A percentile compares a stretch with the other conserved stretches of the same genome.
Evolutionary conservation across 129 eudicot genomes (phyloP).

Genomic region (Flaveria robusta): DNA sequence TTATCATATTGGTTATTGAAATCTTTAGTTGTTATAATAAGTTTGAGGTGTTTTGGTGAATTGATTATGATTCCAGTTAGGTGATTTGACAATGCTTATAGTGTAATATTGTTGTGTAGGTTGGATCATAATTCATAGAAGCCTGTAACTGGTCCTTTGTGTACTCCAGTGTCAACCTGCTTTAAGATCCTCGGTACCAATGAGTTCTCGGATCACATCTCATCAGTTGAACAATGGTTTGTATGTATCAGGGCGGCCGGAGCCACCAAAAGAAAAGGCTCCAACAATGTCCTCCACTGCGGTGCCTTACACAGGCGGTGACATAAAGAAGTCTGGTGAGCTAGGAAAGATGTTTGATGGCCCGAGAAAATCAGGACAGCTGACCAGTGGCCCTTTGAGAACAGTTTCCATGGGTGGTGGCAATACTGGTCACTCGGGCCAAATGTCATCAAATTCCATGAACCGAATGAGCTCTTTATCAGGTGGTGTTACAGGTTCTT

Average conservation of each 20-base stretch:
- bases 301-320: constrained; percentile 82
- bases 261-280: constrained; percentile 79
- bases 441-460: constrained; percentile 22
- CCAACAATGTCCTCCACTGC: constrained; percentile 88
- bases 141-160: background rate
- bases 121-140: constrained; percentile 25
- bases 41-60: too few relatives aligned
- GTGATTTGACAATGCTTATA: too few relatives aligned
- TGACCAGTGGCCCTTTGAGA: constrained; percentile 59
- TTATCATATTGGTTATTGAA: too few relatives aligned
- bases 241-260: constrained; percentile 85
- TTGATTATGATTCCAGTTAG: too few relatives aligned
- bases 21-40: background rate
- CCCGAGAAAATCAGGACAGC: constrained; percentile 79
- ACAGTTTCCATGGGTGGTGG: constrained; percentile 71
- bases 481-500: constrained; percentile 52
- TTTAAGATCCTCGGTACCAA: constrained; percentile 24
- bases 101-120: constrained; percentile 17
- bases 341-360: constrained; percentile 85
- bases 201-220: constrained; percentile 88
- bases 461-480: constrained; percentile 47
- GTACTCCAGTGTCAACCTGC: too few relatives aligned
- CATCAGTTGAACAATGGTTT: constrained; percentile 82
- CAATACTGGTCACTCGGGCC: constrained; percentile 21
- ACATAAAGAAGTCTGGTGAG: constrained; percentile 80